Conservation (phyloP, 768 basidiomycete genomes). For the Strobilomyces confusus region DNA sequence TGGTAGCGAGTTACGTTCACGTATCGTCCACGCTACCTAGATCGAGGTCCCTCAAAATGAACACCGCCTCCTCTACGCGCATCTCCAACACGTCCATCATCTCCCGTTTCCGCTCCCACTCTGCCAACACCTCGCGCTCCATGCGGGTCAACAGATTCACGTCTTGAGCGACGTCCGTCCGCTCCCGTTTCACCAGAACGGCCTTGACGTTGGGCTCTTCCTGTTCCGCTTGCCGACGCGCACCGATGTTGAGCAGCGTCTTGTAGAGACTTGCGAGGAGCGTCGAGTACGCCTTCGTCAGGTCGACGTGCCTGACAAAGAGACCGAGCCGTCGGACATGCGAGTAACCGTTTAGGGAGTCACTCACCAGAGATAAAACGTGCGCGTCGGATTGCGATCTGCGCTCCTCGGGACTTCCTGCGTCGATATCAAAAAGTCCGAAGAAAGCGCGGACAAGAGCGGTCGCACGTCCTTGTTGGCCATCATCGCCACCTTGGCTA, state of each 20-base stretch:
- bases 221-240: constrained; percentile 68
- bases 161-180: constrained; percentile 81
- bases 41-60: constrained; percentile 80
- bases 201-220: constrained; percentile 62
- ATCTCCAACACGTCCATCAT: constrained; percentile 77
- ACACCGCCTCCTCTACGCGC: constrained; percentile 85
- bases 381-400: constrained; percentile 84
- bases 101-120: constrained; percentile 71
- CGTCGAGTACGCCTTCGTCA: constrained; percentile 74
- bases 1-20: constrained; percentile 6
- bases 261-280: constrained; percentile 82
- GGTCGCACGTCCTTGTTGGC: constrained; percentile 82
- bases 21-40: constrained; percentile 44
- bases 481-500: constrained; percentile 93
- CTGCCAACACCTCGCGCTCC: constrained; percentile 70
- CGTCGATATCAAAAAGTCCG: constrained; percentile 79
- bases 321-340: not conserved
- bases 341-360: not conserved
- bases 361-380: constrained; percentile 85
- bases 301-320: constrained; percentile 77
- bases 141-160: constrained; percentile 62
- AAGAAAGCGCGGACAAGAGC: constrained; percentile 71
- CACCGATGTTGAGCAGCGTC: constrained; percentile 80
- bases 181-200: constrained; percentile 75
- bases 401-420: constrained; percentile 92